phyloP scores from a whole-genome alignment of 164 flowering plant genomes.

The Tetracentron sinense region DNA sequence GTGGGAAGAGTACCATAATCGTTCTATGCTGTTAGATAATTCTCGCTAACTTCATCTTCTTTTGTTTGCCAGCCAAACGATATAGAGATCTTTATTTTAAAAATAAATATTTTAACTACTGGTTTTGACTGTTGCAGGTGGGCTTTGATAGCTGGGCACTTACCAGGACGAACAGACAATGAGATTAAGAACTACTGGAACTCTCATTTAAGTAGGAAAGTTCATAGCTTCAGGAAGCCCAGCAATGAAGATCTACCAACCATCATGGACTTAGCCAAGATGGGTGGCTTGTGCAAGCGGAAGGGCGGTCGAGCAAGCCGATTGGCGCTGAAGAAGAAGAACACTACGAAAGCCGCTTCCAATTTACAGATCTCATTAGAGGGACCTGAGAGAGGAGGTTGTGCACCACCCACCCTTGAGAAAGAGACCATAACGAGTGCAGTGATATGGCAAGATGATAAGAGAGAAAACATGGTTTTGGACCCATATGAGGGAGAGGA shows the following conservation, averaged over 20 bases:
- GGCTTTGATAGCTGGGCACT: slow-evolving; percentile 72
- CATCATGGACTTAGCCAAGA: slow-evolving; percentile 15
- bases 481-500: slow-evolving; percentile 7
- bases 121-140: slow-evolving; percentile 43
- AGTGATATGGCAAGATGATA: background rate
- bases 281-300: slow-evolving; percentile 17
- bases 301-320: slow-evolving; percentile 33
- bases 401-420: slow-evolving; percentile 10
- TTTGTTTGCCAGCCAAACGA: too few species aligned
- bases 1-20: too few species aligned
- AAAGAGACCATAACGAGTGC: background rate
- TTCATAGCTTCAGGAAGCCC: slow-evolving; percentile 43
- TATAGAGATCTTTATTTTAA: too few species aligned
- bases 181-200: slow-evolving; percentile 94
- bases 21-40: too few species aligned
- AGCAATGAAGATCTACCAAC: slow-evolving; percentile 9
- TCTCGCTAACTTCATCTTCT: too few species aligned
- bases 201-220: slow-evolving; percentile 68
- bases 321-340: slow-evolving; percentile 32
- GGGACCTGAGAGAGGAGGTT: slow-evolving; percentile 5
- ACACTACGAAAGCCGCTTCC: slow-evolving; percentile 1
- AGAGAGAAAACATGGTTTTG: slow-evolving; percentile 1
- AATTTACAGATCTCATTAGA: background rate
- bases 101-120: too few species aligned
- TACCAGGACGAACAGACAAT: slow-evolving; percentile 91